phyloP scores from a whole-genome alignment of 2,329 filamentous ascomycete genomes.

The Diaporthe nobilis region DNA sequence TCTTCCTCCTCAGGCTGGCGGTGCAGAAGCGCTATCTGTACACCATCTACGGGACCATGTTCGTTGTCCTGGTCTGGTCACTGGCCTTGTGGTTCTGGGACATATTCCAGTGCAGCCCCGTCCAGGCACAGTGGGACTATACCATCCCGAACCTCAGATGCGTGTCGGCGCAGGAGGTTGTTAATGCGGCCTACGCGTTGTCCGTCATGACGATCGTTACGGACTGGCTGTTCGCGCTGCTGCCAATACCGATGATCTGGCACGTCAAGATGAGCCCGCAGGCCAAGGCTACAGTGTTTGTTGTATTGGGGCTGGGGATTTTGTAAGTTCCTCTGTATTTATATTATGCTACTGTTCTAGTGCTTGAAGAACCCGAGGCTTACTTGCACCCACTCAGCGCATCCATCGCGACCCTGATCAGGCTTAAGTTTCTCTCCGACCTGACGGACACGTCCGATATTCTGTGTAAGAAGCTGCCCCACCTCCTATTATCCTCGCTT shows the following conservation, averaged over 20 bases:
- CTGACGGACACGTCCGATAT: slow-evolving; percentile 62
- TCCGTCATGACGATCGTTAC: slow-evolving; percentile 66
- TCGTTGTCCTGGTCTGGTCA: slow-evolving; percentile 62
- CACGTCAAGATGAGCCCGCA: slow-evolving; percentile 66
- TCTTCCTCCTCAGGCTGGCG: slow-evolving; percentile 66
- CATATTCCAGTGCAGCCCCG: slow-evolving; percentile 64
- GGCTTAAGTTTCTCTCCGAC: slow-evolving; percentile 63
- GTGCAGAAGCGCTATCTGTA: slow-evolving; percentile 62
- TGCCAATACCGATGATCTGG: slow-evolving; percentile 70
- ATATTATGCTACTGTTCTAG: no score
- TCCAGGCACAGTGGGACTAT: slow-evolving; percentile 67
- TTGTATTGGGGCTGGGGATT: slow-evolving; percentile 64
- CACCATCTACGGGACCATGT: slow-evolving; percentile 61
- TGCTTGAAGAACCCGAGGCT: not conserved
- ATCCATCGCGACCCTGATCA: slow-evolving; percentile 67
- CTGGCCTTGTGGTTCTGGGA: slow-evolving; percentile 66
- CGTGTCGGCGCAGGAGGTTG: slow-evolving; percentile 59
- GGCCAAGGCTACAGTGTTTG: slow-evolving; percentile 65
- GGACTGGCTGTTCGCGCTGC: slow-evolving; percentile 69
- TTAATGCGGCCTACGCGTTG: slow-evolving; percentile 65
- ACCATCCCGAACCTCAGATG: slow-evolving; percentile 60
- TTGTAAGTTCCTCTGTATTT: slow-evolving; percentile 55
- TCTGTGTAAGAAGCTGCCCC: slow-evolving; percentile 57
- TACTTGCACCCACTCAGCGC: slow-evolving; percentile 53
- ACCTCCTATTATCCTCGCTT: not conserved